A percentile compares a stretch with the other conserved stretches of the same genome.
These are phyloP conservation scores for Solanum microdontum DNA, from an alignment of 257 asterid genomes.

Conservation along the genomic window DNA sequence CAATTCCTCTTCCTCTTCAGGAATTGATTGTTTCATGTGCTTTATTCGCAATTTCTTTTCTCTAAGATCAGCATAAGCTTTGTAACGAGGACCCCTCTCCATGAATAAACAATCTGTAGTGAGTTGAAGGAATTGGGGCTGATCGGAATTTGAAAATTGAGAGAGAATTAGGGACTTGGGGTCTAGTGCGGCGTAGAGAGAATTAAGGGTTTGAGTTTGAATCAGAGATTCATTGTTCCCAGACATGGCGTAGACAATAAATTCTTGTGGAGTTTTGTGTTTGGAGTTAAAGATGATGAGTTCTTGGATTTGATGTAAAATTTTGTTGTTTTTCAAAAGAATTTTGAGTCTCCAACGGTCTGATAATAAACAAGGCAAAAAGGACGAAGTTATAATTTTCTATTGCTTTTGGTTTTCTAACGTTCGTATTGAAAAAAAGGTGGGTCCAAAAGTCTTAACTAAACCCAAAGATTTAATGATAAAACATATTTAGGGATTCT, in stretches of 20 bases:
- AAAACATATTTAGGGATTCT: not conserved
- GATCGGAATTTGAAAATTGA: slow-evolving; percentile 41
- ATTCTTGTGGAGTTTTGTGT: not conserved
- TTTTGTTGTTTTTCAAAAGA: slow-evolving; percentile 1
- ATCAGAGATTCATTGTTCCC: slow-evolving; percentile 30
- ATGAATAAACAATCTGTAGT: slow-evolving; percentile 28
- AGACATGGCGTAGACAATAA: slow-evolving; percentile 30
- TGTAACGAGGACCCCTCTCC: slow-evolving; percentile 77
- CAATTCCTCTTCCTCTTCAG: slow-evolving; percentile 2
- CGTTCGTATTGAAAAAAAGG: slow-evolving; percentile 38
- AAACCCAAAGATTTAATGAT: not conserved
- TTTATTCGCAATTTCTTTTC: slow-evolving; percentile 43
- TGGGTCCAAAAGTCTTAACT: slow-evolving; percentile 21
- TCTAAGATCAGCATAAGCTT: slow-evolving; percentile 70
- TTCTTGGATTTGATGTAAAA: not conserved
- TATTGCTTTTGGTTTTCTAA: slow-evolving; percentile 12
- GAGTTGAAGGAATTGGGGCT: slow-evolving; percentile 46
- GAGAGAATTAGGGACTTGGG: slow-evolving; percentile 48
- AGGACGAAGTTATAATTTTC: not conserved
- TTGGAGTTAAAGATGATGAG: not conserved
- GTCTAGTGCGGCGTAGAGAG: slow-evolving; percentile 45
- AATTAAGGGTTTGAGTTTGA: slow-evolving; percentile 13
- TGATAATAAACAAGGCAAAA: slow-evolving; percentile 13
- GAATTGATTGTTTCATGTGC: slow-evolving; percentile 5
- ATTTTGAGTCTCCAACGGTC: slow-evolving; percentile 56